Percentiles rank a stretch among this genome's conserved stretches.
Conservation (phyloP, 2,329 filamentous ascomycete genomes). For the Byssochlamys sp. region DNA sequence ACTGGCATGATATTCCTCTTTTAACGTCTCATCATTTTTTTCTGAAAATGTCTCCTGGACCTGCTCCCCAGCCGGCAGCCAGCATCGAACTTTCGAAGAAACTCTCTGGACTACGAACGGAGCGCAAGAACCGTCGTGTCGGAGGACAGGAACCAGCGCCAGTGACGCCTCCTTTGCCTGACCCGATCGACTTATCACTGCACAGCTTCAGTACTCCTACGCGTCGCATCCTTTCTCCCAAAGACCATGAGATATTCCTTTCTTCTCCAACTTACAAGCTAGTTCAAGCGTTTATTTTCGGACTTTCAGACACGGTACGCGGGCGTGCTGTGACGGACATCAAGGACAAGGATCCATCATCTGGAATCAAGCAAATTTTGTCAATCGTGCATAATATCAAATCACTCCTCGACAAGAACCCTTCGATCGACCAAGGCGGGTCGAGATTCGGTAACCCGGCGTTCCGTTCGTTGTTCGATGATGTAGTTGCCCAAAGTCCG, state of each 20-base stretch:
- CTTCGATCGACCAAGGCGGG: slow-evolving; percentile 74
- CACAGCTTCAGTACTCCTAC: slow-evolving; percentile 58
- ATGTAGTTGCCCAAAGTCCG: slow-evolving; percentile 30
- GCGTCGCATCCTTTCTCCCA: slow-evolving; percentile 68
- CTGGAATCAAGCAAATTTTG: slow-evolving; percentile 55
- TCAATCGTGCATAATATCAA: slow-evolving; percentile 62
- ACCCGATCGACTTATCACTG: slow-evolving; percentile 53
- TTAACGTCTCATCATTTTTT: background rate
- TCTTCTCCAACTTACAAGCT: slow-evolving; percentile 65
- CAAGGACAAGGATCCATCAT: slow-evolving; percentile 38
- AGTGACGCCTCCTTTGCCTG: slow-evolving; percentile 62
- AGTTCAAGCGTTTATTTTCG: slow-evolving; percentile 75
- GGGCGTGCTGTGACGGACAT: slow-evolving; percentile 21
- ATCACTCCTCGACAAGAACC: slow-evolving; percentile 56
- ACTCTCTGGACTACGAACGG: slow-evolving; percentile 27
- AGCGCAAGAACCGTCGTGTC: slow-evolving; percentile 20
- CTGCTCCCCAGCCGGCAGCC: slow-evolving; percentile 10
- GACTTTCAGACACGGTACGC: slow-evolving; percentile 71
- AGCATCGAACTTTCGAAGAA: slow-evolving; percentile 33
- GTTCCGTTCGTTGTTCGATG: slow-evolving; percentile 69
- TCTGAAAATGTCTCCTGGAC: background rate
- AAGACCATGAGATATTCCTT: slow-evolving; percentile 74
- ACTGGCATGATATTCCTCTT: background rate
- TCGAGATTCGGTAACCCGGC: slow-evolving; percentile 91
- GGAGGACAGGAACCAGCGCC: slow-evolving; percentile 51